Conservation (phyloP, 768 basidiomycete species). For the Cystofilobasidium bisporidii region DNA sequence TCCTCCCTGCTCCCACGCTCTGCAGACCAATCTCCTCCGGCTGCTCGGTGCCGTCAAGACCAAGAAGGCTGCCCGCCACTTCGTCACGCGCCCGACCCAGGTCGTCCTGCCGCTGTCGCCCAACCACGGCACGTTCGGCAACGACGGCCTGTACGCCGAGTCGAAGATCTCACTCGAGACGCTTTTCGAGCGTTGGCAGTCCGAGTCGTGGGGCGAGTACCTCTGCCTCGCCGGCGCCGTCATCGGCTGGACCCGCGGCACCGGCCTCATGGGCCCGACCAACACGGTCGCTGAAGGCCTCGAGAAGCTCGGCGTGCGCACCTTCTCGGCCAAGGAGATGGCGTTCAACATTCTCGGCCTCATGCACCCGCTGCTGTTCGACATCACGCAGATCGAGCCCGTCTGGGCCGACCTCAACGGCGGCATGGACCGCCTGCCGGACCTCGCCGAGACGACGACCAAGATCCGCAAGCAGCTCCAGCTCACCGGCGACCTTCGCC, state of each 20-base stretch:
- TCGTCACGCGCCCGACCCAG: slow-evolving; percentile 96
- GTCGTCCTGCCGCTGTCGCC: slow-evolving; percentile 96
- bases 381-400: slow-evolving; percentile 97
- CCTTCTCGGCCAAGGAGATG: slow-evolving; percentile 99
- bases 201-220: slow-evolving; percentile 99
- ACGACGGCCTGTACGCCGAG: slow-evolving; percentile 95
- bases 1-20: background rate
- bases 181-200: slow-evolving; percentile 93
- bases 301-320: slow-evolving; percentile 84
- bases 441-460: slow-evolving; percentile 80
- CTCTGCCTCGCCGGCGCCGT: slow-evolving; percentile 95
- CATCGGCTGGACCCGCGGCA: slow-evolving; percentile 99
- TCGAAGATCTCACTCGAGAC: slow-evolving; percentile 98
- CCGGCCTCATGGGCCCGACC: slow-evolving; percentile 89
- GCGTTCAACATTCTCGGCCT: slow-evolving; percentile 98
- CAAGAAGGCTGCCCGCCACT: slow-evolving; percentile 91
- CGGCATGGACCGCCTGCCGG: slow-evolving; percentile 93
- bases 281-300: slow-evolving; percentile 90
- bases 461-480: slow-evolving; percentile 73
- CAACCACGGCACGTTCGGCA: slow-evolving; percentile 95
- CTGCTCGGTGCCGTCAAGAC: slow-evolving; percentile 93
- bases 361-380: slow-evolving; percentile 98
- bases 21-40: slow-evolving; percentile 73
- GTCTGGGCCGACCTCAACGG: slow-evolving; percentile 99
- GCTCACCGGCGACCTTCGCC: slow-evolving; percentile 82